Conservation (phyloP, 306 rosid species). For the Acmispon strigosus region DNA sequence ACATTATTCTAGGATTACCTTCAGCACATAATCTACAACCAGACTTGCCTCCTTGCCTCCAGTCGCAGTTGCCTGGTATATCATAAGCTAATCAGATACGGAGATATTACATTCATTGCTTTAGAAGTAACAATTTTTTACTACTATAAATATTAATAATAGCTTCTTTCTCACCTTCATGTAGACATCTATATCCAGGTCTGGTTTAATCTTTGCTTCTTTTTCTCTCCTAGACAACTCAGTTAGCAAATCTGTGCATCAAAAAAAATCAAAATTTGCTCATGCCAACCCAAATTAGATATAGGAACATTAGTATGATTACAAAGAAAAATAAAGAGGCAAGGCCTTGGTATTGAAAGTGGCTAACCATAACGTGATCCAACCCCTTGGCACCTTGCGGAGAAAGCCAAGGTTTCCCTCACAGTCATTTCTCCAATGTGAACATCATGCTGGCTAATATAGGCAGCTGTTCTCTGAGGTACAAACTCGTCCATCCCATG, state of each 20-base stretch:
- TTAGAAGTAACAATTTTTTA: not conserved
- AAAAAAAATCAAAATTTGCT: not conserved
- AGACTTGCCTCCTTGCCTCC: slow-evolving; percentile 55
- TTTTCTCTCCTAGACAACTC: slow-evolving; percentile 81
- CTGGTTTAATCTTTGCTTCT: slow-evolving; percentile 68
- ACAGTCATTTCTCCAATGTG: slow-evolving; percentile 91
- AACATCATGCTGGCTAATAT: slow-evolving; percentile 73
- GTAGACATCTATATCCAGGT: slow-evolving; percentile 76
- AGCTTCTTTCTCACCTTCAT: slow-evolving; percentile 53
- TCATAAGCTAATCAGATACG: not conserved
- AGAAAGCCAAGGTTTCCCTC: slow-evolving; percentile 78
- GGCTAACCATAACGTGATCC: slow-evolving; percentile 64
- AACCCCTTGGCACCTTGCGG: slow-evolving; percentile 82
- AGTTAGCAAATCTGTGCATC: slow-evolving; percentile 40
- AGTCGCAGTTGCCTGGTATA: slow-evolving; percentile 30
- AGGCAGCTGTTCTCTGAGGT: slow-evolving; percentile 80
- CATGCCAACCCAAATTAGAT: not conserved
- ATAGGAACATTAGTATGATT: no score
- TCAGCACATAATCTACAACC: slow-evolving; percentile 61
- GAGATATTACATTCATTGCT: not conserved
- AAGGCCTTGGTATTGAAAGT: not conserved
- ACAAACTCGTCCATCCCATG: slow-evolving; percentile 40
- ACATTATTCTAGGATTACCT: slow-evolving; percentile 32
- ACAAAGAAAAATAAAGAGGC: no score
- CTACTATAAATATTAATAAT: not conserved